Evolutionary conservation across 2,329 filamentous ascomycete species (phyloP), one percentile per base, ranked within the genome.

Genomic region (Myriosclerotinia duriaeana): DNA sequence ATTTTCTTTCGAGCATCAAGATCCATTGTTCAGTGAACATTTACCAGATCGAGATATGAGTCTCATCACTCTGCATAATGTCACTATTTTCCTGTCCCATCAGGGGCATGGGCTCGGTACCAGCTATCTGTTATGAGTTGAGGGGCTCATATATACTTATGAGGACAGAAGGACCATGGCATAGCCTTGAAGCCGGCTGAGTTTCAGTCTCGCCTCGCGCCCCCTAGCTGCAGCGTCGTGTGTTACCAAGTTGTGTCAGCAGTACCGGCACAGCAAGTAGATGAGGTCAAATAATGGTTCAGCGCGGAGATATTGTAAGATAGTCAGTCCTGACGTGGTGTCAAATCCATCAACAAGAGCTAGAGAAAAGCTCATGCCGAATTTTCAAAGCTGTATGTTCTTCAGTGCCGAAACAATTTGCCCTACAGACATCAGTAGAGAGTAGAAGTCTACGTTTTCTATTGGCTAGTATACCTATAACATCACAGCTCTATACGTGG

Each of bases 11-110:
- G 22, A 53, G 22, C 46, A 53, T 58, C 46, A 53, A 36, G 42
- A 53, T 60, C 54, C 22, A 52, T 30, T 65, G 42, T 65, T 65
- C 46, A 65, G 54, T 65, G 64, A 65, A 60, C 38, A 65, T 61
- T 30, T 20, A 53, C 63, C 34, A 15, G 26, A 34, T 53, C n/a
- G 52, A 64, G 52, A 48, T 22, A 38, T 46, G 40, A 64, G 61
- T 52, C 40, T 64, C 61, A 55, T 55, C 26, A 22, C 26, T 59
- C 52, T 22, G 22, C 42, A 40, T 50, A 40, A 5, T 52, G 34
- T 30, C 60, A n/a, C 38, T 53, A 22, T 44, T 42, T 44, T n/a
- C 7, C 36, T 40, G 42, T 40, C 12, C 22, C 60, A n/a, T 38
- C 26, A 26, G 22, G 34, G 48, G 30, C 36, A 61, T 46, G 30